phyloP scores from a whole-genome alignment of 1,284 basidiomycete species.

The Apiotrichum laibachii region DNA sequence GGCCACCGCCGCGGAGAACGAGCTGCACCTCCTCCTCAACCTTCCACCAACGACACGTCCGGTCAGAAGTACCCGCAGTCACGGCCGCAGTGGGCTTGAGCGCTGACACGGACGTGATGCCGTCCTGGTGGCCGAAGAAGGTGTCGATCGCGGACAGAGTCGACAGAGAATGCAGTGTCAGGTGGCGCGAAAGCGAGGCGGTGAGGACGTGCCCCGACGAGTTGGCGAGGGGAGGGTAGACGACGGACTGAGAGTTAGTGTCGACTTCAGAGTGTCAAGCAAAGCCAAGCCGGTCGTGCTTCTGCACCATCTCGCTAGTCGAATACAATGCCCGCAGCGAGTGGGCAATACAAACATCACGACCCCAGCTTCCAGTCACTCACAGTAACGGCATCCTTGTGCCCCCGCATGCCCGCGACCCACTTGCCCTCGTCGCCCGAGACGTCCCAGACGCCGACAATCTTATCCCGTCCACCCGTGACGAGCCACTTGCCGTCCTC shows the following conservation, averaged over 20 bases:
- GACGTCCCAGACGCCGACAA: conserved; percentile 79
- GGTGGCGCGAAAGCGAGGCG: conserved; percentile 82
- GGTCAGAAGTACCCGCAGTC: conserved; percentile 84
- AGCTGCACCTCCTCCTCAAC: conserved; percentile 93
- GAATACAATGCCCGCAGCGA: too few relatives aligned
- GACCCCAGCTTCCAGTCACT: conserved; percentile 40
- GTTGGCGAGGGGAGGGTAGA: conserved; percentile 66
- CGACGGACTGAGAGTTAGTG: conserved; percentile 61
- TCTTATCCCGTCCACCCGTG: conserved; percentile 79
- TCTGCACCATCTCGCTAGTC: too few relatives aligned
- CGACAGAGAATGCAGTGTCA: conserved; percentile 84
- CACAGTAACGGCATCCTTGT: conserved; percentile 82
- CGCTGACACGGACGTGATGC: conserved; percentile 71
- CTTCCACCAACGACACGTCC: conserved; percentile 93
- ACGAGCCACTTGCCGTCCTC: conserved; percentile 80
- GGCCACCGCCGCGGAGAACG: conserved; percentile 89
- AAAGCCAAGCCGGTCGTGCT: too few relatives aligned
- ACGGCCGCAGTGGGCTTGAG: conserved; percentile 81
- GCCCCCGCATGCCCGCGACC: conserved; percentile 74
- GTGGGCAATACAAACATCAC: too few relatives aligned
- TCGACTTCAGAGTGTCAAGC: too few relatives aligned
- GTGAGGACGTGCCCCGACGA: conserved; percentile 81
- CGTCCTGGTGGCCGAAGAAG: conserved; percentile 95
- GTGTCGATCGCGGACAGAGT: conserved; percentile 93
- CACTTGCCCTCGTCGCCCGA: conserved; percentile 62